Evolutionary conservation across 495 filamentous ascomycete genomes (phyloP).

Genomic region (Talaromyces borbonicus): DNA sequence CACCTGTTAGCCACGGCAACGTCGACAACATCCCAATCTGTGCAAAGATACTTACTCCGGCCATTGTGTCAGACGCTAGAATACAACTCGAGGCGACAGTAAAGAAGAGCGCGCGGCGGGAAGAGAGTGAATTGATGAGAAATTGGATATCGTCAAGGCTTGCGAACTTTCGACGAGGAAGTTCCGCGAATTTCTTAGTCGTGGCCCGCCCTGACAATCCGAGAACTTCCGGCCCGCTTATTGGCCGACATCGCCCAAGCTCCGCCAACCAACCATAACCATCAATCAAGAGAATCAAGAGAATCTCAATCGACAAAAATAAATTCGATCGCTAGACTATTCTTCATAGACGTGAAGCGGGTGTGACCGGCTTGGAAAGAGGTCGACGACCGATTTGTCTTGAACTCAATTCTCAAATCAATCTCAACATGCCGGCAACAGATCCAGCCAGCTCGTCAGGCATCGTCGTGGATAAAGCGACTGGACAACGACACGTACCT

Average conservation of each 20-base stretch:
- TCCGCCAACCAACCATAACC: too few relatives aligned
- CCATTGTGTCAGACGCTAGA: conserved; percentile 2
- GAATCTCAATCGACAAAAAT: too few relatives aligned
- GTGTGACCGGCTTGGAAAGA: too few relatives aligned
- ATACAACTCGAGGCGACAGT: background rate
- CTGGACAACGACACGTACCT: conserved; percentile 81
- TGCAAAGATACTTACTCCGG: conserved; percentile 8
- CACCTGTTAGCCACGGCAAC: conserved; percentile 3
- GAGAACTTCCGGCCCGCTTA: conserved; percentile 38
- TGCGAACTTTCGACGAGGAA: conserved; percentile 11
- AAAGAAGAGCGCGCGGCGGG: background rate
- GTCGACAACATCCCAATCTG: too few relatives aligned
- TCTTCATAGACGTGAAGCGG: too few relatives aligned
- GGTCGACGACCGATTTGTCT: too few relatives aligned
- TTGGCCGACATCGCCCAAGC: too few relatives aligned
- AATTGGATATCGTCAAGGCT: background rate
- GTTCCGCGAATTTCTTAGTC: conserved; percentile 2
- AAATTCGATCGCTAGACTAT: too few relatives aligned
- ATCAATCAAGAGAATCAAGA: too few relatives aligned
- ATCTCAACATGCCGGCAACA: conserved; percentile 12
- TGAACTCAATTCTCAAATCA: background rate
- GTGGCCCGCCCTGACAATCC: conserved; percentile 22
- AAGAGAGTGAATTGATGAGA: conserved; percentile 8
- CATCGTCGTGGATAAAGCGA: conserved; percentile 59
- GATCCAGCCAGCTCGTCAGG: conserved; percentile 42